phyloP scores from a whole-genome alignment of 2,329 filamentous ascomycete species.

The Fusarium buharicum region DNA sequence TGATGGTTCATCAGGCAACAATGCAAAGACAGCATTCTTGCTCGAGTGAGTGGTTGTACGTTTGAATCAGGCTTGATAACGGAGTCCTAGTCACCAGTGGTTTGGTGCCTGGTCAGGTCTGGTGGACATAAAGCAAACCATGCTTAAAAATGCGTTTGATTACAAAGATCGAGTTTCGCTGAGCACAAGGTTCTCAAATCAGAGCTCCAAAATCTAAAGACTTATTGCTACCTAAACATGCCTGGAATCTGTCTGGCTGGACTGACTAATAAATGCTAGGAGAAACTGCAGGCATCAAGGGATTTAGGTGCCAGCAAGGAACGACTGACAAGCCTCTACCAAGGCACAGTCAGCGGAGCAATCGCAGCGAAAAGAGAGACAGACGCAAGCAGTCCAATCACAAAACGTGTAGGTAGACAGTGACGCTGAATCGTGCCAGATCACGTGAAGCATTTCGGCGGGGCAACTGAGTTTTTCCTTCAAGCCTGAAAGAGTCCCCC shows the following conservation, averaged over 20 bases:
- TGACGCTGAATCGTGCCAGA: constrained; percentile 34
- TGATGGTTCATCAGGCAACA: not conserved
- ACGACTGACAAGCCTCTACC: constrained; percentile 4
- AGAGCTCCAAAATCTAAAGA: not conserved
- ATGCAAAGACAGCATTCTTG: not conserved
- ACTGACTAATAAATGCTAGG: constrained; percentile 28
- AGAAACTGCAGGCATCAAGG: constrained; percentile 17
- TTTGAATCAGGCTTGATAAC: not conserved
- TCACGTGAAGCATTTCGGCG: constrained; percentile 50
- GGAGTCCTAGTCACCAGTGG: not conserved
- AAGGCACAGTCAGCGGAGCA: constrained; percentile 27
- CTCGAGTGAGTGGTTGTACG: not conserved
- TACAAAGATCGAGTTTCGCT: constrained; percentile 1
- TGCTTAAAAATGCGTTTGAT: not conserved
- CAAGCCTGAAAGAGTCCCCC: constrained; percentile 53
- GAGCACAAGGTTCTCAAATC: constrained; percentile 12
- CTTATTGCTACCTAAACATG: constrained; percentile 28
- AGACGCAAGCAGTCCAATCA: constrained; percentile 36
- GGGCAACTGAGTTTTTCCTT: constrained; percentile 57
- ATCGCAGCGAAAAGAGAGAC: constrained; percentile 27
- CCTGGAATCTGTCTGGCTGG: constrained; percentile 8
- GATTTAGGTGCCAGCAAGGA: constrained; percentile 23
- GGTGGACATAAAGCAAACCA: no score
- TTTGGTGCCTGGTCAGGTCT: no score
- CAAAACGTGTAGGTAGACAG: constrained; percentile 35